Evolutionary conservation across 2,329 filamentous ascomycete species (phyloP), one percentile per base, ranked within the genome.

Genomic region (Tothia fuscella): DNA sequence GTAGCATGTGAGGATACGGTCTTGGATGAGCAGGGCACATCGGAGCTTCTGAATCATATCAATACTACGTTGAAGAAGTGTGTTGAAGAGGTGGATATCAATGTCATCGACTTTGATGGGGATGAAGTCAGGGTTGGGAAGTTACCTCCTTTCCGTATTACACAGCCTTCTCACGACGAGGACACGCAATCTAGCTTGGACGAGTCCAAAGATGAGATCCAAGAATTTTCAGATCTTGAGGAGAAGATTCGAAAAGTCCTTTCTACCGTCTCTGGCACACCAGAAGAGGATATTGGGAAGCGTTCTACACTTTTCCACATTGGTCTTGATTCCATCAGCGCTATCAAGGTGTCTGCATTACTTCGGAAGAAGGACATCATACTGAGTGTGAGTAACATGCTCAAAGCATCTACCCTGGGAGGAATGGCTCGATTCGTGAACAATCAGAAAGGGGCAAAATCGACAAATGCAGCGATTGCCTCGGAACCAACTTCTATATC

Each of bases 311-410:
- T 94, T 10, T 93, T 91, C 57, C 79, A 91, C 48, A 69, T 95
- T 2, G 88, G 88, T 0, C 73, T 95, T 1, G 88, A 95, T 56
- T 95, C 88, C 0, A 93, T 95, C 57, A 89, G 80, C 48, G 81
- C 86, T 2, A 91, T 95, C 63, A 93, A 91, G 53, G 77, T 87
- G 3, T 76, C 78, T 6, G 72, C 80, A 0, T 65, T 87, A 6
- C 64, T 95, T 3, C 77, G 75, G 31, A 81, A 74, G 49, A 61
- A 68, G 31, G 73, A 68, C 0, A 59, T 94, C 6, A 59, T 63
- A 10, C 57, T 93, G 1, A 70, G 71, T 25, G 81, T 89, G 3
- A 78, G 81, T 31, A 74, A 84, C 29, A 74, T 94, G 51, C 62
- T 93, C 3, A 74, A 66, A 45, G 75, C 78, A 2, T 66, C 70